phyloP scores from a whole-genome alignment of 805 yeast species.

The Monosporozyma aerobia region DNA sequence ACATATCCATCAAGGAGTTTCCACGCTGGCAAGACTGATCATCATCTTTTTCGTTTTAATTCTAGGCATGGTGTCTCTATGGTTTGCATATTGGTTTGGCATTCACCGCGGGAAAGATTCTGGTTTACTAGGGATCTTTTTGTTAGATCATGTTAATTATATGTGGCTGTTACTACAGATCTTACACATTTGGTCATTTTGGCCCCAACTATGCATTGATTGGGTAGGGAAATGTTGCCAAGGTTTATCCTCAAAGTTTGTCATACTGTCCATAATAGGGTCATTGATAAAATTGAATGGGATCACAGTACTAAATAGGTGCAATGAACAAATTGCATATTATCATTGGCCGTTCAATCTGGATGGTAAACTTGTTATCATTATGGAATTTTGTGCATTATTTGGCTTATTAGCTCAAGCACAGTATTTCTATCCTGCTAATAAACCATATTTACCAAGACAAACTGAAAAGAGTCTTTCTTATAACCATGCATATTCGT shows the following conservation, averaged over 20 bases:
- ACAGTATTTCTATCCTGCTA: constrained; percentile 16
- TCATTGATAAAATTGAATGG: constrained; percentile 5
- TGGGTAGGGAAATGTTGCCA: constrained; percentile 30
- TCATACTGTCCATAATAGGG: constrained; percentile 6
- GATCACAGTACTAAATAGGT: not conserved
- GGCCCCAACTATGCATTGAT: constrained; percentile 37
- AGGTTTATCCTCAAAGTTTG: constrained; percentile 24
- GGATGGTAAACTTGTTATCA: constrained; percentile 12
- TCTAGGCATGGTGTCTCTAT: not conserved
- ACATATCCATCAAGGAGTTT: constrained; percentile 33
- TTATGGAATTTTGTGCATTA: constrained; percentile 11
- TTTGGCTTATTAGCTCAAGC: constrained; percentile 20
- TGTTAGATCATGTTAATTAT: constrained; percentile 35
- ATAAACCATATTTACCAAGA: constrained; percentile 16
- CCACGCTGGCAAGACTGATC: constrained; percentile 12
- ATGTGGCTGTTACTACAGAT: constrained; percentile 32
- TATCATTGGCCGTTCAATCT: constrained; percentile 19
- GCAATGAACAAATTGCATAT: constrained; percentile 4
- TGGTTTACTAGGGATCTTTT: constrained; percentile 28
- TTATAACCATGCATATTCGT: not conserved
- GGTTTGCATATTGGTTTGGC: constrained; percentile 5
- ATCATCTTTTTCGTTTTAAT: constrained; percentile 6
- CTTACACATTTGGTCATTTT: constrained; percentile 19
- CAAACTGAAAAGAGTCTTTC: not conserved
- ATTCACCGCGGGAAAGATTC: not conserved